Conservation (phyloP, 768 basidiomycete species). For the Antrodiella citrinella region DNA sequence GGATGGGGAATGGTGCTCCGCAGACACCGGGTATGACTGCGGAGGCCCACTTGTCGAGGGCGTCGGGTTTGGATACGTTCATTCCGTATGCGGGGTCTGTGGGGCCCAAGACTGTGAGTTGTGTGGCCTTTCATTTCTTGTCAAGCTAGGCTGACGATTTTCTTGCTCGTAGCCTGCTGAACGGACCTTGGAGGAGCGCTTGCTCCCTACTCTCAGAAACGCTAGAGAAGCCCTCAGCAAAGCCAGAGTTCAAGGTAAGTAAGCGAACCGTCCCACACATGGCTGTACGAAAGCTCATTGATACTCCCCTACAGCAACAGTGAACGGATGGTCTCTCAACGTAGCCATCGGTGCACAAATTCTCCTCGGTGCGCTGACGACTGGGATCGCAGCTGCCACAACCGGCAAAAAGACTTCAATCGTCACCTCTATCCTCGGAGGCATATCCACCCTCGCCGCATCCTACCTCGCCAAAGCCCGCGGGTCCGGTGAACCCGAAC, state of each 20-base stretch:
- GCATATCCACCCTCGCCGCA: slow-evolving; percentile 58
- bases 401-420: slow-evolving; percentile 25
- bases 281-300: too few relatives aligned
- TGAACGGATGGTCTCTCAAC: slow-evolving; percentile 28
- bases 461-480: slow-evolving; percentile 66
- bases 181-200: slow-evolving; percentile 38
- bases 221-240: slow-evolving; percentile 41
- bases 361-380: slow-evolving; percentile 57
- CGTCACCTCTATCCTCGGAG: slow-evolving; percentile 39
- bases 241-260: not conserved
- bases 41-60: not conserved
- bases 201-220: slow-evolving; percentile 42
- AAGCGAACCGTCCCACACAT: slow-evolving; percentile 49
- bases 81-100: not conserved
- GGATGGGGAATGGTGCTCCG: not conserved
- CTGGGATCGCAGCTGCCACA: slow-evolving; percentile 48
- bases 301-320: slow-evolving; percentile 26
- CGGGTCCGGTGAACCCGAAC: slow-evolving; percentile 63
- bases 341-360: slow-evolving; percentile 57
- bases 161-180: slow-evolving; percentile 4
- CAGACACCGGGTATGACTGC: not conserved
- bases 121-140: too few relatives aligned
- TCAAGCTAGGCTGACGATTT: too few relatives aligned
- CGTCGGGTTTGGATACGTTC: not conserved
- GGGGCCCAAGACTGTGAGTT: not conserved